Conservation (phyloP, 140 eudicot genomes). For the Stevia rebaudiana region DNA sequence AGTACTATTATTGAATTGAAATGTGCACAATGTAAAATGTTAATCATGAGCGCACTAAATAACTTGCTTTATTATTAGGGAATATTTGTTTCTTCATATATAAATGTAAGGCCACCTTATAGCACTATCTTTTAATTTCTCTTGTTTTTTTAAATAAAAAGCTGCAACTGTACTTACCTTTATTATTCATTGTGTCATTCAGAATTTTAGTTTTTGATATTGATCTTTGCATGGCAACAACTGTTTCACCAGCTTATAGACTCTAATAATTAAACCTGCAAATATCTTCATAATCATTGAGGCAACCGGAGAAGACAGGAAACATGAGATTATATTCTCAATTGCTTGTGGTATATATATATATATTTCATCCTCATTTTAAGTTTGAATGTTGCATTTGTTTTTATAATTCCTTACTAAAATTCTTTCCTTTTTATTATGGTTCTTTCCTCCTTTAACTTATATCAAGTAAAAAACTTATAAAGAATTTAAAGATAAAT, state of each 20-base stretch:
- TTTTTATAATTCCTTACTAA: not conserved
- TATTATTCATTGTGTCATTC: not conserved
- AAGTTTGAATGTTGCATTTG: not conserved
- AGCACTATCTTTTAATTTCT: slow-evolving; percentile 30
- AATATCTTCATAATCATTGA: slow-evolving; percentile 7
- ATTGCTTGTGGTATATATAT: not conserved
- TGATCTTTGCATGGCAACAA: slow-evolving; percentile 12
- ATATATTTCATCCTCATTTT: not conserved
- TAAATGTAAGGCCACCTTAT: slow-evolving; percentile 15
- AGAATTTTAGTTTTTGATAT: not conserved
- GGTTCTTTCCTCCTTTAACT: not conserved
- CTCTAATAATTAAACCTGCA: not conserved
- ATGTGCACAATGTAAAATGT: slow-evolving; percentile 31
- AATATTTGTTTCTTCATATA: slow-evolving; percentile 26
- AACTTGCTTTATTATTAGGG: slow-evolving; percentile 26
- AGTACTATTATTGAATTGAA: slow-evolving; percentile 33
- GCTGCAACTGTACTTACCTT: slow-evolving; percentile 31
- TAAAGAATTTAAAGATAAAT: not conserved
- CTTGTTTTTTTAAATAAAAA: slow-evolving; percentile 12
- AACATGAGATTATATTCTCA: not conserved
- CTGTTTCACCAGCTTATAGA: not conserved
- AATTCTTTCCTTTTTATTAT: not conserved
- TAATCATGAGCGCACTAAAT: slow-evolving; percentile 44
- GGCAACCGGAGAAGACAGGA: not conserved
- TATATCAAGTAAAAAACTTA: not conserved